These are phyloP conservation scores for Entonaema liquescens DNA, from an alignment of 495 filamentous ascomycete species.

Conservation along the genomic window DNA sequence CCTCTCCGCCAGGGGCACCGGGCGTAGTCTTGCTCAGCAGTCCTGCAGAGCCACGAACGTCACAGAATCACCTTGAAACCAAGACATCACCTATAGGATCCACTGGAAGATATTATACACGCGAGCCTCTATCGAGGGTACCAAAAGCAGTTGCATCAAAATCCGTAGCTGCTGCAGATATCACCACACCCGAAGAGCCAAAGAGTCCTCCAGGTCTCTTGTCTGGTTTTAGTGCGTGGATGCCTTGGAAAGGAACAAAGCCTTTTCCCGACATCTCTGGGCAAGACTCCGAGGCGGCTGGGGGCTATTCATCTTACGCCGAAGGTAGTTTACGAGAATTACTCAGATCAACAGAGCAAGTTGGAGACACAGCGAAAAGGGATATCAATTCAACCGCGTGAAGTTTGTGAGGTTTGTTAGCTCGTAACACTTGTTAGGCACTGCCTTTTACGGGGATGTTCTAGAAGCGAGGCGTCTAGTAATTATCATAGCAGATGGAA, in stretches of 20 bases:
- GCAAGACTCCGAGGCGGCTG: not conserved
- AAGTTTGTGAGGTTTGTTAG: not conserved
- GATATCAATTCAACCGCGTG: not conserved
- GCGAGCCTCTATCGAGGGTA: slow-evolving; percentile 16
- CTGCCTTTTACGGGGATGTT: not conserved
- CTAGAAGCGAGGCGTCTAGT: not conserved
- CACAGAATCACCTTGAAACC: slow-evolving; percentile 28
- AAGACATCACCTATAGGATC: slow-evolving; percentile 18
- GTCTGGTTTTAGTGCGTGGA: slow-evolving; percentile 12
- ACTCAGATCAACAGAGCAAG: slow-evolving; percentile 3
- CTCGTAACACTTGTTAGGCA: not conserved
- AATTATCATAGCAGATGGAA: not conserved
- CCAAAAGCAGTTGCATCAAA: slow-evolving; percentile 8
- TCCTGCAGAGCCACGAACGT: slow-evolving; percentile 21
- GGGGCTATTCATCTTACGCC: slow-evolving; percentile 19
- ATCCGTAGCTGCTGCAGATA: slow-evolving; percentile 4
- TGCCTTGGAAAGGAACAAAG: slow-evolving; percentile 17
- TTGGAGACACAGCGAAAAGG: not conserved
- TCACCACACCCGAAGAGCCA: slow-evolving; percentile 16
- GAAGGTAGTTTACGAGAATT: slow-evolving; percentile 22
- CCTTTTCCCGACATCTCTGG: not conserved
- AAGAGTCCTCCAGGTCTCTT: slow-evolving; percentile 2
- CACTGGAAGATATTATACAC: slow-evolving; percentile 3
- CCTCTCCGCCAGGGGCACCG: not conserved
- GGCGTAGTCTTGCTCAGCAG: slow-evolving; percentile 4